These are phyloP conservation scores for Trichoderma semiorbis DNA, from an alignment of 2,329 filamentous ascomycete species.

Conservation along the genomic window DNA sequence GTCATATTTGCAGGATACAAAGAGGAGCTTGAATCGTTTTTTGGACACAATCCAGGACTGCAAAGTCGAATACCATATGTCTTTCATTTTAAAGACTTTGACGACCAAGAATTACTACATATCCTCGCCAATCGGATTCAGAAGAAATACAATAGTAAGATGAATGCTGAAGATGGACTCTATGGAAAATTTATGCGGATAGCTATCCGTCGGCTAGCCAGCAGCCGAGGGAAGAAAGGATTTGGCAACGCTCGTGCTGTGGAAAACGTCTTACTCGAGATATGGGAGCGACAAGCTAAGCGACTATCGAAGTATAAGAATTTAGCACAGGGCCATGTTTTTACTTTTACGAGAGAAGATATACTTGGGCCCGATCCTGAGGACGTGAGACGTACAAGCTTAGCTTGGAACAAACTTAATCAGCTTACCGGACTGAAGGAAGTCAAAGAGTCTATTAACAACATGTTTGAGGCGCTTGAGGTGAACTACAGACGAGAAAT, in stretches of 20 bases:
- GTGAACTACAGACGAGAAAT: not conserved
- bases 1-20: not conserved
- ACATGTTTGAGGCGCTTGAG: not conserved
- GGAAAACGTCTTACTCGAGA: not conserved
- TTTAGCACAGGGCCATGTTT: not conserved
- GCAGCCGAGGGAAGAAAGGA: not conserved
- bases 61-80: not conserved
- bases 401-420: not conserved
- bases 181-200: not conserved
- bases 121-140: not conserved
- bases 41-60: conserved; percentile 1
- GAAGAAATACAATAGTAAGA: not conserved
- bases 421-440: not conserved
- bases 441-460: not conserved
- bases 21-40: not conserved
- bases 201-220: not conserved
- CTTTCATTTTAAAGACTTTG: not conserved
- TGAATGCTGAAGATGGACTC: not conserved
- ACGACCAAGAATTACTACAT: not conserved
- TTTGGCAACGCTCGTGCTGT: not conserved
- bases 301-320: not conserved
- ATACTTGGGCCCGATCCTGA: not conserved
- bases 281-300: conserved; percentile 1
- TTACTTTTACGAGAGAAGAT: not conserved
- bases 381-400: not conserved